Base-by-base conservation (phyloP, 139 green algal genomes). In the Tetradesmus obliquus region DNA sequence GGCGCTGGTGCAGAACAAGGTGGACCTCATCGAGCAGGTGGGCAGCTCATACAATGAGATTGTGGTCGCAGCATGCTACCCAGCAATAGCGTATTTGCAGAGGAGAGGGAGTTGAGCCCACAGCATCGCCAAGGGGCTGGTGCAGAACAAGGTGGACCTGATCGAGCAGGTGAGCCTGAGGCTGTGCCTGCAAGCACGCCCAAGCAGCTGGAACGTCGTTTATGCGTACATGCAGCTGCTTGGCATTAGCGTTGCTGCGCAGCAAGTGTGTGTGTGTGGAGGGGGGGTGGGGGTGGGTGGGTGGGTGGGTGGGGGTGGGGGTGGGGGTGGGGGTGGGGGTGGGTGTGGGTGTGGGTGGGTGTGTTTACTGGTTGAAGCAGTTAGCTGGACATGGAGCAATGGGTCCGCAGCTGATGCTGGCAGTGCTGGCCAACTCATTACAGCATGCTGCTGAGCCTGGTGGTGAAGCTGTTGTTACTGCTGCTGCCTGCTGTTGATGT, bases 71-170 rank as follows among this genome's bases (percentile, higher is more conserved):
- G 32, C 32, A 45, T 45, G 32, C 32, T 45, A 45, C 32, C 32
- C 32, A 45, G 32, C 32, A 45, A 45, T 45, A 45, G 32, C 32
- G 32, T 45, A 45, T 45, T 9, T 66, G 57, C 57, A 66, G 57
- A 96, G 86, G 91, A 97, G 15, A 85, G 94, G 5, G 91, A 89
- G 22, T 94, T 97, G 88, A 97, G 95, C 90, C 94, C 94, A 45
- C 2, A 90, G 94, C n/a, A 94, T 98, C 45, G 94, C 95, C 15
- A 94, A 96, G 91, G 94, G 88, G 20, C 87, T 98, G 8, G 95
- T 97, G 53, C 96, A 98, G 69, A 98, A 97, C 88, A 97, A 98
- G 92, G 94, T 96, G 12, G 96, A 98, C 88, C 92, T 97, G 7
- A 88, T 97, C 13, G 93, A 97, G 51, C 17, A 89, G 84, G 84